Evolutionary conservation across 306 rosid genomes (phyloP), one percentile per base, ranked within the genome.

Genomic region (Quercus dentata): DNA sequence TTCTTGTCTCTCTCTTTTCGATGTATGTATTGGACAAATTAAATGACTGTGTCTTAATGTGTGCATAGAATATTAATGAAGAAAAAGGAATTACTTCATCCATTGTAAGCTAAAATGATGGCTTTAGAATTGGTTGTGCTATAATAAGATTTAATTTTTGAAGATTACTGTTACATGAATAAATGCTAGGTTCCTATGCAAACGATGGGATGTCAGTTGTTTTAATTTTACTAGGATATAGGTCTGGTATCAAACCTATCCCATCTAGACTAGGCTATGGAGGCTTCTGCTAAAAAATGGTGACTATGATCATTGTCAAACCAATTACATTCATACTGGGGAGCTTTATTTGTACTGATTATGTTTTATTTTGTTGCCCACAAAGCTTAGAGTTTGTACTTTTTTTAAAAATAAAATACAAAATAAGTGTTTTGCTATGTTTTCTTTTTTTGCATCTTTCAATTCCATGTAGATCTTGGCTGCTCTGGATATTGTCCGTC

Each of bases 401-500:
- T 79, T 56, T 23, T 73, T 73, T 46, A 27, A 76, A 64, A 61
- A 14, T 70, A 28, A 81, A 67, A 8, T 38, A 38, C 46, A 38
- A 38, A 38, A 38, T 38, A 38, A 59, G 17, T 11, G 17, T 49
- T 13, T 49, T 49, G 4, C 54, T 77, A 35, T 52, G 6, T 18
- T 28, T 7, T 1, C 62, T 72, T 79, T 65, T 76, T 76, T 81
- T 41, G 61, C 6, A 41, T 58, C 2, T 69, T 79, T 75, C 49
- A 8, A 71, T 71, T 59, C 55, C 5, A 0, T 83, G 85, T 76
- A 94, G 97, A 90, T 95, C 74, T 85, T 95, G 88, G 97, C 99
- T 80, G 98, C 99, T 74, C 86, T 91, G 62, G 99, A 92, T 57
- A 89, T 92, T 80, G 98, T 95, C 41, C 99, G 97, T 77, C 99